A percentile compares a stretch with the other conserved stretches of the same genome.
phyloP scores from a whole-genome alignment of 352 stramenopile species.

The Globisporangium orthogonon region DNA sequence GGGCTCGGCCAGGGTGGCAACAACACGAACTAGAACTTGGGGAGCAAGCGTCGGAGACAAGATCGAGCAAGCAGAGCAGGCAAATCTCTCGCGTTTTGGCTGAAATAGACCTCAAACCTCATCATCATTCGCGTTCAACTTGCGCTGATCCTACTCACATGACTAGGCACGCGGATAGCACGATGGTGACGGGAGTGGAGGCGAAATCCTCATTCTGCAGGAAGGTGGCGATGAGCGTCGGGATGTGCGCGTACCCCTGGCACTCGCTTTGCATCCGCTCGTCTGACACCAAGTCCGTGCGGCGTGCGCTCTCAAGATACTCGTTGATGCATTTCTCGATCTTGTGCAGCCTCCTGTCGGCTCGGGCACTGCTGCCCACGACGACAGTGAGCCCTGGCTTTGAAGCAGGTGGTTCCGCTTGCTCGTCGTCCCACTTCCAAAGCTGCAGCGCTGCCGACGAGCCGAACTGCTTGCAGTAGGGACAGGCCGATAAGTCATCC shows the following conservation, averaged over 20 bases:
- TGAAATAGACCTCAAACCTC: not conserved
- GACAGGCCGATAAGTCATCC: conserved; percentile 5
- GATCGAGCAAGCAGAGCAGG: not conserved
- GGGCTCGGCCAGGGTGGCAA: conserved; percentile 73
- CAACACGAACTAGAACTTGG: conserved; percentile 46
- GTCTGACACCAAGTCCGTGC: not conserved
- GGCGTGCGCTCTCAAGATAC: conserved; percentile 8
- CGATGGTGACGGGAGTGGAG: conserved; percentile 5
- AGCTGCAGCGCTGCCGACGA: conserved; percentile 5
- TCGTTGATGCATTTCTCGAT: conserved; percentile 12
- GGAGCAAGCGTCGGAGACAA: not conserved
- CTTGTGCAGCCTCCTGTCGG: not conserved
- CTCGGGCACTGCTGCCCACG: conserved; percentile 1
- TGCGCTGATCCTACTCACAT: conserved; percentile 1
- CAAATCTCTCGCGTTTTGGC: not conserved
- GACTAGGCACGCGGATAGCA: conserved; percentile 6
- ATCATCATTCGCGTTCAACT: not conserved
- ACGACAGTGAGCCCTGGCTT: conserved; percentile 10
- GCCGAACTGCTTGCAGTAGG: conserved; percentile 12
- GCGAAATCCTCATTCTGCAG: conserved; percentile 14
- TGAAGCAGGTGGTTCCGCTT: not conserved
- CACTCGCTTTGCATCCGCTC: conserved; percentile 1
- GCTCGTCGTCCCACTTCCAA: conserved; percentile 9
- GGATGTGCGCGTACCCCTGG: conserved; percentile 7
- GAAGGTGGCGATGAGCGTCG: conserved; percentile 12